Evolutionary conservation across 2,329 filamentous ascomycete species (phyloP), one percentile per base, ranked within the genome.

Genomic region (Phyllosticta citriasiana): DNA sequence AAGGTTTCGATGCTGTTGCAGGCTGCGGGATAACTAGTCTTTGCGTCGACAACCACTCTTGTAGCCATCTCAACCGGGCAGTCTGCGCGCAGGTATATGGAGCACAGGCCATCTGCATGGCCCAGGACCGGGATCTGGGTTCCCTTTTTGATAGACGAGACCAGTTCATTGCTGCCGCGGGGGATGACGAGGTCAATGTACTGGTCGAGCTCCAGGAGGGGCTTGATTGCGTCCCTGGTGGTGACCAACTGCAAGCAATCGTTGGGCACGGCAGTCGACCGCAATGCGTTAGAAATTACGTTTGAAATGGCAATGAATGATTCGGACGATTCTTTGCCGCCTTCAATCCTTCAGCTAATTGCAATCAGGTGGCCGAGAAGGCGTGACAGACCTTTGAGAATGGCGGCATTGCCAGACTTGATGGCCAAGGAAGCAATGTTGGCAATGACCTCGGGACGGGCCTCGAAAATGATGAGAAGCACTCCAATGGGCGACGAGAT

Each of bases 401-500:
- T 97, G 57, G 92, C 94, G 40, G 94, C 89, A 74, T 99, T 99
- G 69, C 91, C 94, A 12, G 93, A 97, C 74, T 99, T 99, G 75
- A 99, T 89, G 47, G 94, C 92, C 25, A 99, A 81, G 3, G 92
- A 90, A 64, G 94, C 91, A 70, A 99, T 97, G 75, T 99, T 99
- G 71, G 93, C 94, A 71, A 99, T 97, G 66, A 99, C 94, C 77
- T 99, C 94, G 6, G 94, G 94, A 7, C 94, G 88, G 40, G 94
- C 94, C 77, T 99, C 94, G 71, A 99, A 99, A 71, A 99, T 97
- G 76, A 99, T 94, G 66, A 99, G 83, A 52, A 99, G 84, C n/a
- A 97, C 92, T 63, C 94, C 94, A 67, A 99, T 97, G 5, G 94
- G 94, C 72, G 91, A 96, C 51, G 90, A 91, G 55, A 96, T 88